Evolutionary conservation across 2,329 filamentous ascomycete genomes (phyloP).

Genomic region (Raffaelea arxii): DNA sequence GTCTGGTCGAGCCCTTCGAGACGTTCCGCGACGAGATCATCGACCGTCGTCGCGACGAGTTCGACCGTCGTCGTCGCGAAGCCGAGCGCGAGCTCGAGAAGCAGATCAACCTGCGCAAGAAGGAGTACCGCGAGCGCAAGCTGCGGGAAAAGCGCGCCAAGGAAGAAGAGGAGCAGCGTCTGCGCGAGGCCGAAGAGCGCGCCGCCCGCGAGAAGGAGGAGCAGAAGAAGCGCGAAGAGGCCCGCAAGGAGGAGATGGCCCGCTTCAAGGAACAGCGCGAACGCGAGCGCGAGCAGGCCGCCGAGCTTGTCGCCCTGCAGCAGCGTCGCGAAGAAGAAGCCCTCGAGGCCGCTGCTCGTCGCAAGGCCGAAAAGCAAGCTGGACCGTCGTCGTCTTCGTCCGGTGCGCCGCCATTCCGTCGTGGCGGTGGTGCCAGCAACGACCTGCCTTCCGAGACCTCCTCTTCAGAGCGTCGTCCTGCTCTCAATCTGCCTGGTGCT

Average conservation of each 20-base stretch:
- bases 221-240: slow-evolving; percentile 68
- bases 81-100: slow-evolving; percentile 90
- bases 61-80: slow-evolving; percentile 84
- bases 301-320: slow-evolving; percentile 59
- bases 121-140: slow-evolving; percentile 76
- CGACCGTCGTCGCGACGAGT: slow-evolving; percentile 84
- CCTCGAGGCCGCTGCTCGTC: slow-evolving; percentile 73
- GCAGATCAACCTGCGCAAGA: slow-evolving; percentile 79
- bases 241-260: slow-evolving; percentile 61
- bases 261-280: slow-evolving; percentile 57
- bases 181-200: slow-evolving; percentile 79
- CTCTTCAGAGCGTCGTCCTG: slow-evolving; percentile 45
- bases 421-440: too few relatives aligned
- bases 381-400: slow-evolving; percentile 13
- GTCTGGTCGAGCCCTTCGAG: slow-evolving; percentile 78
- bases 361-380: slow-evolving; percentile 44
- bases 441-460: slow-evolving; percentile 23
- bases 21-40: slow-evolving; percentile 72
- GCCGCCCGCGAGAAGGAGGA: slow-evolving; percentile 76
- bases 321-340: slow-evolving; percentile 82
- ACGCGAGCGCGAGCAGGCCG: slow-evolving; percentile 56
- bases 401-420: slow-evolving; percentile 1
- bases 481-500: slow-evolving; percentile 47
- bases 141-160: slow-evolving; percentile 74
- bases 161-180: slow-evolving; percentile 71